phyloP scores from a whole-genome alignment of 441 rosid genomes.

The Biscutella laevigata region DNA sequence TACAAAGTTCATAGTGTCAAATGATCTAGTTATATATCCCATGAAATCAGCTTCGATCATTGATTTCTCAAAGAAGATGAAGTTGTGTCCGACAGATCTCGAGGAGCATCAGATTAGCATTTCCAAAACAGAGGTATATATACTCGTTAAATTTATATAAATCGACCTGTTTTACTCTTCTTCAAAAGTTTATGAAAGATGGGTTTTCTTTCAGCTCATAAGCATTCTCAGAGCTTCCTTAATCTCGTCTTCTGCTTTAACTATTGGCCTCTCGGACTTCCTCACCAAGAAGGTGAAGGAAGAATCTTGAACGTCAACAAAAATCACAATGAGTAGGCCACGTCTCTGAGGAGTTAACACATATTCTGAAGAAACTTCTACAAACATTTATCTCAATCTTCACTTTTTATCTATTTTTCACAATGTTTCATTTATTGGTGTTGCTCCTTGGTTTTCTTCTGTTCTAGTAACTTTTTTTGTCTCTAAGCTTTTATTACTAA shows the following conservation, averaged over 20 bases:
- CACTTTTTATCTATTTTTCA: too few species aligned
- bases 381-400: too few species aligned
- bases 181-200: neutral
- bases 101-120: constrained; percentile 1
- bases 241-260: constrained; percentile 9
- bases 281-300: neutral
- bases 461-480: too few species aligned
- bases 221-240: constrained; percentile 14
- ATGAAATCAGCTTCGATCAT: constrained; percentile 5
- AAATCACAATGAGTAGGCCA: neutral
- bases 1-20: neutral
- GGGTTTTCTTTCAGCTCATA: neutral
- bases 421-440: too few species aligned
- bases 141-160: neutral
- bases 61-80: constrained; percentile 4
- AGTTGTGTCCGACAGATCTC: neutral
- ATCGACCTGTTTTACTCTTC: neutral
- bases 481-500: too few species aligned
- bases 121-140: neutral
- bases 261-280: neutral
- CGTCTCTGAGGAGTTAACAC: neutral
- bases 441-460: too few species aligned
- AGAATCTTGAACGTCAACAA: neutral
- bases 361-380: too few species aligned
- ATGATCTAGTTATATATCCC: neutral